Evolutionary conservation across 2,329 filamentous ascomycete genomes (phyloP).

Genomic region (Neopestalotiopsis sp.): DNA sequence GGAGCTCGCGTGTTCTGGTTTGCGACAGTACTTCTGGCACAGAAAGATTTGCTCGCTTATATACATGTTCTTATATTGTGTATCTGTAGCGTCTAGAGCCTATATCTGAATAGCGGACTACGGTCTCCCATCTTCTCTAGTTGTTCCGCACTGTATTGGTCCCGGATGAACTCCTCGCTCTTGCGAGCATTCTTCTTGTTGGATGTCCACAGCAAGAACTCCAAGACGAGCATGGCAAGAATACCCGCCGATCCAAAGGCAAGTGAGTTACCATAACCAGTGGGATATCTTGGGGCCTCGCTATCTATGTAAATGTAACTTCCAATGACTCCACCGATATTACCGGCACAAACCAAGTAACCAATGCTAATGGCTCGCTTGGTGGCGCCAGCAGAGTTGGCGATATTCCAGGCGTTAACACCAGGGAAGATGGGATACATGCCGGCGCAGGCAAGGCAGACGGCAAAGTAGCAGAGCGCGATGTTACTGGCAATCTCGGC

Average conservation of each 20-base stretch:
- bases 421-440: slow-evolving; percentile 48
- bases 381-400: slow-evolving; percentile 41
- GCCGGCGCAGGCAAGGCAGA: slow-evolving; percentile 45
- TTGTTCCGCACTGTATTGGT: slow-evolving; percentile 33
- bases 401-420: slow-evolving; percentile 46
- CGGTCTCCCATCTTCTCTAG: slow-evolving; percentile 37
- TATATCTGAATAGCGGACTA: slow-evolving; percentile 37
- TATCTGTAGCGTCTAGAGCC: slow-evolving; percentile 16
- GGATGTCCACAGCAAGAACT: slow-evolving; percentile 16
- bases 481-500: slow-evolving; percentile 44
- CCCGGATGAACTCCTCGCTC: slow-evolving; percentile 31
- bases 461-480: slow-evolving; percentile 46
- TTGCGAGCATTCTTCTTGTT: slow-evolving; percentile 32
- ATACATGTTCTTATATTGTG: too few species aligned
- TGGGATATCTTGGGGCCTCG: slow-evolving; percentile 38
- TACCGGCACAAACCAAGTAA: slow-evolving; percentile 45
- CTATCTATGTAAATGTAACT: slow-evolving; percentile 37
- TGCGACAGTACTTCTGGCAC: too few species aligned
- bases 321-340: slow-evolving; percentile 41
- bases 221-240: slow-evolving; percentile 19
- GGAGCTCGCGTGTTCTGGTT: too few species aligned
- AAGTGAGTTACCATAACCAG: slow-evolving; percentile 38
- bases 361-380: slow-evolving; percentile 48
- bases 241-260: slow-evolving; percentile 29
- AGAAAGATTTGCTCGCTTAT: too few species aligned